Evolutionary conservation across 2,329 filamentous ascomycete genomes (phyloP).

Genomic region (Coleophoma eucalyptorum): DNA sequence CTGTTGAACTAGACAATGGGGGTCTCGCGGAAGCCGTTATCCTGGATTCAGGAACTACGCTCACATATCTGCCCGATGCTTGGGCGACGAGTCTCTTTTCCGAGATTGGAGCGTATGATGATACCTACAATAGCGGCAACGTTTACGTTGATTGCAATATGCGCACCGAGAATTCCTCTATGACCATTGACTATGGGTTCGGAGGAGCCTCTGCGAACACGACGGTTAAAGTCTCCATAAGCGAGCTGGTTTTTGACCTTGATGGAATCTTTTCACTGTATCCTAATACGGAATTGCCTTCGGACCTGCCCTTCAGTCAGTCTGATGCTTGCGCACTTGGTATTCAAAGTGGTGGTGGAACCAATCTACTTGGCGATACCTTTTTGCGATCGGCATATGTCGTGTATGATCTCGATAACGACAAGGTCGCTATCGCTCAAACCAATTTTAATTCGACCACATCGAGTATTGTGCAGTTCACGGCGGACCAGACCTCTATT

Average conservation of each 20-base stretch:
- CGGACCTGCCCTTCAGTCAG: conserved; percentile 25
- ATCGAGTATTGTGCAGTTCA: conserved; percentile 11
- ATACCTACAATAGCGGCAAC: conserved; percentile 30
- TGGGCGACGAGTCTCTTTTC: conserved; percentile 46
- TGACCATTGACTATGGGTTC: conserved; percentile 44
- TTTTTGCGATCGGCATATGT: conserved; percentile 52
- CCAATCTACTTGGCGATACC: conserved; percentile 42
- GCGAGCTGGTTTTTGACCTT: conserved; percentile 38
- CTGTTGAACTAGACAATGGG: conserved; percentile 25
- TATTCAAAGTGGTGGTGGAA: conserved; percentile 34
- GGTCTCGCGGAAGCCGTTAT: conserved; percentile 43
- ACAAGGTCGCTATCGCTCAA: conserved; percentile 45
- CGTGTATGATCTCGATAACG: conserved; percentile 49
- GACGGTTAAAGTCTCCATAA: conserved; percentile 39
- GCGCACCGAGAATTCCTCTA: conserved; percentile 32
- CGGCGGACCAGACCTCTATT: background rate
- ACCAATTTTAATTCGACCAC: conserved; percentile 38
- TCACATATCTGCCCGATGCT: conserved; percentile 60
- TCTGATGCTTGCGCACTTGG: conserved; percentile 48
- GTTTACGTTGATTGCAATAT: conserved; percentile 45
- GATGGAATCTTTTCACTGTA: conserved; percentile 6
- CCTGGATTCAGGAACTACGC: conserved; percentile 64
- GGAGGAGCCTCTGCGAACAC: conserved; percentile 35
- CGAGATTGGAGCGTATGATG: conserved; percentile 39
- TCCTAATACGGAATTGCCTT: conserved; percentile 13